Evolutionary conservation across 2,329 filamentous ascomycete genomes (phyloP).

Genomic region (Fusarium foetens): DNA sequence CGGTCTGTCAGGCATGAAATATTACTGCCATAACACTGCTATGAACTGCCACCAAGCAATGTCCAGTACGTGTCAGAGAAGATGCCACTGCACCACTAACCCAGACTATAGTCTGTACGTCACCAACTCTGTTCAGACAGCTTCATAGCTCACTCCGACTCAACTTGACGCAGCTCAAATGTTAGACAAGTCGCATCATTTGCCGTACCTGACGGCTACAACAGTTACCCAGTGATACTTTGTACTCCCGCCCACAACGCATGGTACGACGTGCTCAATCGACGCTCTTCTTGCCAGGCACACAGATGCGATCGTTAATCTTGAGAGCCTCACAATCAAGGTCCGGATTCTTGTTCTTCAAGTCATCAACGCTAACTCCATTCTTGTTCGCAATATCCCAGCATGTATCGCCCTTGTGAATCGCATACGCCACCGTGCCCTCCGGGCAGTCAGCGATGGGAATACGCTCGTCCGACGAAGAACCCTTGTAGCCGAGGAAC

Average conservation of each 20-base stretch:
- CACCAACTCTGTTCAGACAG: not conserved
- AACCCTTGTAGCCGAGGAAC: conserved; percentile 54
- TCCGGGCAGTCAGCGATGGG: conserved; percentile 43
- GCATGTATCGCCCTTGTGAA: conserved; percentile 62
- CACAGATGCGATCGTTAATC: conserved; percentile 57
- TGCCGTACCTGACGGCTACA: not conserved
- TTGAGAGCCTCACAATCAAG: conserved; percentile 60
- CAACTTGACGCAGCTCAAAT: not conserved
- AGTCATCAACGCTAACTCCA: conserved; percentile 56
- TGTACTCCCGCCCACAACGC: conserved; percentile 3
- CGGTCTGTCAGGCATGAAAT: not conserved
- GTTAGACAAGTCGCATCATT: conserved; percentile 8
- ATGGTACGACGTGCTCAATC: not conserved
- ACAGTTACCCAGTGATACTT: not conserved
- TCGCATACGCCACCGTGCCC: conserved; percentile 50
- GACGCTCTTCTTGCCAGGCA: conserved; percentile 47
- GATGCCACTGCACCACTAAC: not conserved
- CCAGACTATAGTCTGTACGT: not conserved
- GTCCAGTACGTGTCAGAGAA: not conserved
- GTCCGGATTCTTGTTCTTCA: conserved; percentile 57
- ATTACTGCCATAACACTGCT: conserved; percentile 13
- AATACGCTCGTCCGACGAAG: conserved; percentile 30
- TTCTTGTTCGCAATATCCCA: conserved; percentile 60
- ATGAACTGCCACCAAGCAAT: conserved; percentile 1
- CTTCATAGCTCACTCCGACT: not conserved